phyloP scores from a whole-genome alignment of 306 rosid species.

The Casuarina cunninghamiana region DNA sequence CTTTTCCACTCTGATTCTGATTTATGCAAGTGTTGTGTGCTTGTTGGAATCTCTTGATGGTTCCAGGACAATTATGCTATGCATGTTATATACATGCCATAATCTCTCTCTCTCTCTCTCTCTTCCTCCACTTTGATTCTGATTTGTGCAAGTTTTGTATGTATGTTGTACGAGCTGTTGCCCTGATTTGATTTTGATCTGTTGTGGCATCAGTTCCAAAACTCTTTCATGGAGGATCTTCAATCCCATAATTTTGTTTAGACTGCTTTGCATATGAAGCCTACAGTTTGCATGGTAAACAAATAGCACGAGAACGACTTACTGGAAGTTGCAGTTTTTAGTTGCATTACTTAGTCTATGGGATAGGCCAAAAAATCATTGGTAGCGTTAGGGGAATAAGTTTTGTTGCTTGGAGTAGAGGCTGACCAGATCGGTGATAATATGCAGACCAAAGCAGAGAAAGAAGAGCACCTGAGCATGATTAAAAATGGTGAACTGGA shows the following conservation, averaged over 20 bases:
- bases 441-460: slow-evolving; percentile 84
- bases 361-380: neutral
- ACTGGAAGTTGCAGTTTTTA: neutral
- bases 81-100: neutral
- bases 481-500: slow-evolving; percentile 76
- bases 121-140: neutral
- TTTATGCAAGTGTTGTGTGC: neutral
- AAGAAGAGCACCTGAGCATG: slow-evolving; percentile 63
- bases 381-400: slow-evolving; percentile 15
- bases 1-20: neutral
- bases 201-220: neutral
- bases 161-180: neutral
- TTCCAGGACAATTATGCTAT: neutral
- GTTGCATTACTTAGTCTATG: neutral
- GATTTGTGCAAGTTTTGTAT: neutral
- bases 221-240: neutral
- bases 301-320: neutral
- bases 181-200: neutral
- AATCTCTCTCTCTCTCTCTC: neutral
- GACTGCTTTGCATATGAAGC: neutral
- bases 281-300: neutral
- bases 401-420: slow-evolving; percentile 25
- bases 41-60: neutral
- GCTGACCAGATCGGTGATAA: slow-evolving; percentile 37
- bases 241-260: neutral